These are phyloP conservation scores for Sporothrix inflata DNA, from an alignment of 2,329 filamentous ascomycete species.

Conservation along the genomic window DNA sequence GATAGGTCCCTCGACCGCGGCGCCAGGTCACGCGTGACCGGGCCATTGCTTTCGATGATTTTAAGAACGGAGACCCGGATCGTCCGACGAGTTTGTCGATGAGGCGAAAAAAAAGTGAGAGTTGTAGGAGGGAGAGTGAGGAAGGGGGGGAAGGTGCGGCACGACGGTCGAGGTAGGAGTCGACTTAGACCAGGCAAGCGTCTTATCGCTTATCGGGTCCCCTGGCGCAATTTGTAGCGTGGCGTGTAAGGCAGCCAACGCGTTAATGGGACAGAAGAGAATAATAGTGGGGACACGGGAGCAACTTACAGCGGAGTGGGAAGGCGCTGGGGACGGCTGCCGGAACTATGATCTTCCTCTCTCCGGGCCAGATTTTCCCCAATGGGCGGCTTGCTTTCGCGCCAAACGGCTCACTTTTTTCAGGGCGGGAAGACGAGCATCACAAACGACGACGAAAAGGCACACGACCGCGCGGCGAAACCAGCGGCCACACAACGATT, in stretches of 20 bases:
- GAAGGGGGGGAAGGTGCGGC: neutral
- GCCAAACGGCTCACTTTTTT: conserved; percentile 24
- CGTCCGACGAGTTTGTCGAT: neutral
- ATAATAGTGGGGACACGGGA: neutral
- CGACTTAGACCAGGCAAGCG: conserved; percentile 4
- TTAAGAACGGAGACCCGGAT: neutral
- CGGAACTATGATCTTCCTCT: conserved; percentile 31
- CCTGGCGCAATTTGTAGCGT: neutral
- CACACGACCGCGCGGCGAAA: conserved; percentile 7
- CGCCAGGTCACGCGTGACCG: neutral
- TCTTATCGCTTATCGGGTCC: conserved; percentile 28
- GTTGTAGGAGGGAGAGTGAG: neutral
- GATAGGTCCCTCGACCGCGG: neutral
- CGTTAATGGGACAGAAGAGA: conserved; percentile 1
- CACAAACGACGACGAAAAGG: conserved; percentile 4
- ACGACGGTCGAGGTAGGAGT: neutral
- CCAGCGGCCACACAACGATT: neutral
- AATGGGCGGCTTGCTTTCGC: conserved; percentile 14
- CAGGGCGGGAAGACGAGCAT: conserved; percentile 2
- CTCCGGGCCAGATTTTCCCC: conserved; percentile 26
- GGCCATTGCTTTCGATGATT: neutral
- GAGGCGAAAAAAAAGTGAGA: neutral
- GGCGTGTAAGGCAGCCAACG: neutral
- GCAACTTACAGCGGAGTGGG: neutral
- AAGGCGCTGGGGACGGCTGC: neutral